Evolutionary conservation across 257 asterid species (phyloP).

Genomic region (Fraxinus americana): DNA sequence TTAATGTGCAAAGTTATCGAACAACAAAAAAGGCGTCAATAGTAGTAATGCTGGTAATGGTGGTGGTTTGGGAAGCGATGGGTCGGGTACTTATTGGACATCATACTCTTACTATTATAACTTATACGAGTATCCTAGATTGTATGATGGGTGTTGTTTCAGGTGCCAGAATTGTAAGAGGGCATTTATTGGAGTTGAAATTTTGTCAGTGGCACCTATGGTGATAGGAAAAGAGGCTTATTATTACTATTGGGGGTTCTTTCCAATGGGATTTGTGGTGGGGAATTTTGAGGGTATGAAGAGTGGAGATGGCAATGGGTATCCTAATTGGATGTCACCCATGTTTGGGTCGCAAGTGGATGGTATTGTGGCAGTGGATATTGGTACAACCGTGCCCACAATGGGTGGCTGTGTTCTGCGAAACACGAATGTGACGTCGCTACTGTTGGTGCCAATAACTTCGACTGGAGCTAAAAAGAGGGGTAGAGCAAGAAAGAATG

Average conservation of each 20-base stretch:
- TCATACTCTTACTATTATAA: constrained; percentile 89
- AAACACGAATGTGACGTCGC: background rate
- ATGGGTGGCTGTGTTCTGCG: too few species aligned
- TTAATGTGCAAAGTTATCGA: background rate
- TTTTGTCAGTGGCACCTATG: constrained; percentile 64
- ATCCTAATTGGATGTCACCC: constrained; percentile 85
- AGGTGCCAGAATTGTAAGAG: constrained; percentile 73
- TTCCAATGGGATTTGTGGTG: constrained; percentile 71
- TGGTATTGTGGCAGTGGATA: background rate
- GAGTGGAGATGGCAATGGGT: constrained; percentile 33
- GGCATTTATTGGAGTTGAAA: constrained; percentile 70
- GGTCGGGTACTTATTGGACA: constrained; percentile 60
- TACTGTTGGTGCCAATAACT: background rate
- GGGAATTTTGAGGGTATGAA: constrained; percentile 31
- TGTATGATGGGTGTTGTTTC: constrained; percentile 71
- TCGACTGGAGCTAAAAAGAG: constrained; percentile 49
- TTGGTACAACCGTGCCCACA: background rate
- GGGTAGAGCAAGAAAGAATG: constrained; percentile 69
- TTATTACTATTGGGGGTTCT: constrained; percentile 85
- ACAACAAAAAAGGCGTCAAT: constrained; percentile 8
- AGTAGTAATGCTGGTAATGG: background rate
- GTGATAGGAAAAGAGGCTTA: constrained; percentile 85
- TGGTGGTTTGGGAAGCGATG: constrained; percentile 9
- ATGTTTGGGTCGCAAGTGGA: constrained; percentile 38
- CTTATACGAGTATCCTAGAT: constrained; percentile 67